Conservation (phyloP, 1,284 basidiomycete species). For the Cutaneotrichosporon cutaneum region DNA sequence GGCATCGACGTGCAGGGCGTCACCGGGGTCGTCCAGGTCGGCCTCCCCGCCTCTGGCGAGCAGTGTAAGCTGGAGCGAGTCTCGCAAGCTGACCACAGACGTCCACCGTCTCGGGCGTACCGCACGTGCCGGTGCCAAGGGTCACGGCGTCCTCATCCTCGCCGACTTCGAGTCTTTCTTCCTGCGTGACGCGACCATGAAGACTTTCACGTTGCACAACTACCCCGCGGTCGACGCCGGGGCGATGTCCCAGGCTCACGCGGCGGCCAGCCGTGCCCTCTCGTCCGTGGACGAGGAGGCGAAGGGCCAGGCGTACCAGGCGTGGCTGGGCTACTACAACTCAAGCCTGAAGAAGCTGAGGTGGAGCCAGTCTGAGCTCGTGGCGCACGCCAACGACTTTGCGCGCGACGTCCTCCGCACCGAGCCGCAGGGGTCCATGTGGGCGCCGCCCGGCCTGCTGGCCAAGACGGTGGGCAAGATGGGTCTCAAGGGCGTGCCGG, state of each 20-base stretch:
- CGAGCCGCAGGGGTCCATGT: slow-evolving; percentile 39
- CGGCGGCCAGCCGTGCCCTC: slow-evolving; percentile 42
- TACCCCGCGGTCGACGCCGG: slow-evolving; percentile 24
- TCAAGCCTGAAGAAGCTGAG: slow-evolving; percentile 53
- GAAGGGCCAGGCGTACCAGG: slow-evolving; percentile 60
- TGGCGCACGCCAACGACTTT: slow-evolving; percentile 57
- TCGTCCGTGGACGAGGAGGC: slow-evolving; percentile 42
- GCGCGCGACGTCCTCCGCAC: slow-evolving; percentile 56
- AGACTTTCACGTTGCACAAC: slow-evolving; percentile 53
- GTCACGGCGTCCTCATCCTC: slow-evolving; percentile 63
- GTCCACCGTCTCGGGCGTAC: slow-evolving; percentile 57
- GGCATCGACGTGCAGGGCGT: slow-evolving; percentile 58
- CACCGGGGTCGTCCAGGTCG: slow-evolving; percentile 60
- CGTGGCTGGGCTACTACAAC: slow-evolving; percentile 65
- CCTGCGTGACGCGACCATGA: slow-evolving; percentile 56
- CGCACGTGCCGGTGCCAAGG: slow-evolving; percentile 57
- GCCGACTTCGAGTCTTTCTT: slow-evolving; percentile 61
- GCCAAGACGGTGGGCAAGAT: slow-evolving; percentile 64
- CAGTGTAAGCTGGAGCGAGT: slow-evolving; percentile 46
- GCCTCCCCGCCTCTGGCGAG: slow-evolving; percentile 51
- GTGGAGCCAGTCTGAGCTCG: slow-evolving; percentile 56
- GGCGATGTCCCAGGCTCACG: slow-evolving; percentile 19
- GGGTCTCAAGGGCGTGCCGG: slow-evolving; percentile 58
- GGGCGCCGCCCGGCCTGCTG: slow-evolving; percentile 55
- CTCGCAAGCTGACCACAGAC: slow-evolving; percentile 29